Evolutionary conservation across 164 flowering plant genomes (phyloP), one percentile per base, ranked within the genome.

Genomic region (Saururus chinensis): DNA sequence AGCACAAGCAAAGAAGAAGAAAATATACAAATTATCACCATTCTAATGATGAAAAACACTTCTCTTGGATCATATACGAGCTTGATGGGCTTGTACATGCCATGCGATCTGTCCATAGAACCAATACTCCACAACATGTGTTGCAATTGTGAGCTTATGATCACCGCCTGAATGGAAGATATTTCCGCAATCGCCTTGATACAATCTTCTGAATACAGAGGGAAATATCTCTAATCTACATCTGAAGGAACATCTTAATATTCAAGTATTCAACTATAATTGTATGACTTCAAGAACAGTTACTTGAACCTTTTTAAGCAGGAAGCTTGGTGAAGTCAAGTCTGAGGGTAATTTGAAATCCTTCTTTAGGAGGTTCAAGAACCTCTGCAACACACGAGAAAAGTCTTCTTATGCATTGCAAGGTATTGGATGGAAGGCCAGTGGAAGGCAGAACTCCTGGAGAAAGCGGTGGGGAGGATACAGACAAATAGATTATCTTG

Each of bases 131-230:
- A 51, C 63, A 92, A 54, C 71, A 84, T 79, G 70, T 87, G 84
- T 75, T 80, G 84, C 72, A 92, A 74, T 69, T 85, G 87, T 56
- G 89, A 85, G 79, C 88, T 81, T 37, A 88, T 60, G 57, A 88
- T 80, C 14, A 79, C 75, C 16, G 89, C 79, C 79, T 82, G 89
- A 25, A 88, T 66, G 9, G 83, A 68, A 4, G 90, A 73, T 54
- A 92, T 84, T 53, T 30, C 23, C 17, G 25, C 14, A 3, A 24
- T 17, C 2, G 35, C 30, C 30, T 55, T 24, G 26, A 54, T 21
- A 21, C 57, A 22, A 54, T 22, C 58, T 23, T 6, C 17, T 24
- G 23, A 10, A 9, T 19, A 24, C 26, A 24, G 21, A 23, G 9
- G 11, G 30, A 24, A 55, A 1, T 30, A 45, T 12, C 49, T 17